Base-by-base conservation (phyloP, 2,329 filamentous ascomycete species). In the Fusarium compactum region DNA sequence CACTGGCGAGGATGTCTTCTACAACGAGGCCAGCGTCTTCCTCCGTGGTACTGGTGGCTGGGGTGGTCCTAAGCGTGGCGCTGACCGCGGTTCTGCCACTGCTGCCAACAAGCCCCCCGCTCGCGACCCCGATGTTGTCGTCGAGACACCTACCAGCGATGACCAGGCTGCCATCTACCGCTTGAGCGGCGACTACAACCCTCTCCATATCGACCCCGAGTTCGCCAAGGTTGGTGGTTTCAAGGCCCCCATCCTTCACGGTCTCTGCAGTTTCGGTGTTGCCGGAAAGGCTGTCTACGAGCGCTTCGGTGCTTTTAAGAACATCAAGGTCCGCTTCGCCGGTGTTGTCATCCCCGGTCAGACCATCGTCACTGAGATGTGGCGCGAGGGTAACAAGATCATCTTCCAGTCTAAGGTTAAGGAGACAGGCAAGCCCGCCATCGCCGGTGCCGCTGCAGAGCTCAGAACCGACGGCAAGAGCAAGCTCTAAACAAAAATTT, bases 151-250 rank as follows among this genome's bases (percentile, higher is more conserved):
- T 81, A 98, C 96, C 7, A 91, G 89, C 0, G 92, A 95, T 76
- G 94, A 98, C 77, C 95, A 98, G 84, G 96, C 96, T 10, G 94
- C 93, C 12, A 82, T 99, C 59, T 99, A 99, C 87, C 90, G 96
- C 41, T 85, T 99, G 57, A 96, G 92, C 75, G 96, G 96, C 52
- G 96, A 99, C 82, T 91, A 95, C 78, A 98, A 99, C 85, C 96
- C 96, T 16, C 90, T 99, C 3, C 96, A 99, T 84, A 92, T 99
- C 68, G 96, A 99, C 81, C 96, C 96, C 2, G 88, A 90, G 52
- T 98, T 99, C 82, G 93, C 93, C 83, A 96, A 96, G 85, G 91
- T 97, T 75, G 96, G 95, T 64, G 96, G 96, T 64, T 99, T 99
- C 89, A 92, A 96, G 83, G 89, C 85, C 29, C 96, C 96, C 15